Evolutionary conservation across 2,329 filamentous ascomycete species (phyloP).

Genomic region (Huntiella abstrusa): DNA sequence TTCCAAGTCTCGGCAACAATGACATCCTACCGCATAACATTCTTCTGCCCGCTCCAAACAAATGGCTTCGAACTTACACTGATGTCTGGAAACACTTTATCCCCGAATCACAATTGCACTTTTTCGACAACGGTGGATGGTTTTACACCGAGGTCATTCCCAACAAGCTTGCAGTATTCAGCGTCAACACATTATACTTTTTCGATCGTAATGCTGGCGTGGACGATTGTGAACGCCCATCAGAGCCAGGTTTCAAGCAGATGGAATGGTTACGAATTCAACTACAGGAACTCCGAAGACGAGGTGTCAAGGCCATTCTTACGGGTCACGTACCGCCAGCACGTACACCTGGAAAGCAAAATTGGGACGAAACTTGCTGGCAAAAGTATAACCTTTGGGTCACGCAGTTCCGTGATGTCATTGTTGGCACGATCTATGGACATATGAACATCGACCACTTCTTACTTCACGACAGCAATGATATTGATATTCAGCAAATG

Average conservation of each 20-base stretch:
- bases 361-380: slow-evolving; percentile 96
- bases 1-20: slow-evolving; percentile 91
- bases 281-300: slow-evolving; percentile 60
- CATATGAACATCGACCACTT: slow-evolving; percentile 99
- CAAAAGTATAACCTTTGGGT: slow-evolving; percentile 91
- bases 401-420: slow-evolving; percentile 75
- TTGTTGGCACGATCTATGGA: slow-evolving; percentile 62
- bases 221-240: slow-evolving; percentile 63
- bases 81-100: slow-evolving; percentile 75
- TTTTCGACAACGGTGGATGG: slow-evolving; percentile 85
- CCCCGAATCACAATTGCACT: slow-evolving; percentile 77
- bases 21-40: slow-evolving; percentile 97
- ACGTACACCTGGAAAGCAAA: slow-evolving; percentile 62
- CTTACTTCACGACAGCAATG: slow-evolving; percentile 66
- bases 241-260: slow-evolving; percentile 80
- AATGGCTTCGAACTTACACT: slow-evolving; percentile 60
- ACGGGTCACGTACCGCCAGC: slow-evolving; percentile 90
- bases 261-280: slow-evolving; percentile 92
- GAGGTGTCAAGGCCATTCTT: slow-evolving; percentile 84
- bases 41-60: slow-evolving; percentile 66
- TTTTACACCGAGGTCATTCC: slow-evolving; percentile 88
- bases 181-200: slow-evolving; percentile 91
- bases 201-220: slow-evolving; percentile 87
- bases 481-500: slow-evolving; percentile 38
- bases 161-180: slow-evolving; percentile 68